Percentiles rank a stretch among this genome's conserved stretches.
Conservation (phyloP, 805 yeast genomes). For the Kazachstania africana region DNA sequence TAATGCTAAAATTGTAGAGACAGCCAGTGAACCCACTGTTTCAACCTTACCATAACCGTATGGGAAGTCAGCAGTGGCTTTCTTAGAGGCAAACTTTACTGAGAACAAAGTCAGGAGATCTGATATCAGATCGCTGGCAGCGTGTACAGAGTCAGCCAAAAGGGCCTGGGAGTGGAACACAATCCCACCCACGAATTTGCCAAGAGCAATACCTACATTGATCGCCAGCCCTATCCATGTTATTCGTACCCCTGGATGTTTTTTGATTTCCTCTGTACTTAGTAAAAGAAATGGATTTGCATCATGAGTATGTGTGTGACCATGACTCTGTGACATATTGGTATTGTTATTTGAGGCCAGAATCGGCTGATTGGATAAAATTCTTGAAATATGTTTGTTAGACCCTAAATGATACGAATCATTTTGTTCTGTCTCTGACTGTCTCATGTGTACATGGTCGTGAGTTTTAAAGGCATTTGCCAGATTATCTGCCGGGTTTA, state of each 20-base stretch:
- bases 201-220: constrained; percentile 74
- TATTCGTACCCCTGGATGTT: constrained; percentile 81
- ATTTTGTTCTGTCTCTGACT: constrained; percentile 33
- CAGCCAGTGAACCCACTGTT: constrained; percentile 83
- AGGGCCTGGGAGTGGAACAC: constrained; percentile 91
- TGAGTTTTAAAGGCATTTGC: constrained; percentile 9
- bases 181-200: constrained; percentile 82
- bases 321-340: constrained; percentile 7
- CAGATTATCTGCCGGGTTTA: neutral
- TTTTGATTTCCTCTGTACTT: constrained; percentile 34
- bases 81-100: constrained; percentile 58
- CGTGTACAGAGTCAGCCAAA: constrained; percentile 90
- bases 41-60: constrained; percentile 89
- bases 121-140: constrained; percentile 79
- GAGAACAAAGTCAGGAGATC: constrained; percentile 85
- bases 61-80: constrained; percentile 55
- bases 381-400: constrained; percentile 3
- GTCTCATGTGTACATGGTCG: constrained; percentile 32
- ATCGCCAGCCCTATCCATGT: constrained; percentile 85
- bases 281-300: constrained; percentile 25
- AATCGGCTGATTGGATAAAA: constrained; percentile 8
- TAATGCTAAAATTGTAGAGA: constrained; percentile 65
- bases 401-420: constrained; percentile 30
- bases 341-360: constrained; percentile 11
- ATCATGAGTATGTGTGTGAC: constrained; percentile 27